phyloP scores from a whole-genome alignment of 2,329 filamentous ascomycete genomes.

The Tolypocladium album region DNA sequence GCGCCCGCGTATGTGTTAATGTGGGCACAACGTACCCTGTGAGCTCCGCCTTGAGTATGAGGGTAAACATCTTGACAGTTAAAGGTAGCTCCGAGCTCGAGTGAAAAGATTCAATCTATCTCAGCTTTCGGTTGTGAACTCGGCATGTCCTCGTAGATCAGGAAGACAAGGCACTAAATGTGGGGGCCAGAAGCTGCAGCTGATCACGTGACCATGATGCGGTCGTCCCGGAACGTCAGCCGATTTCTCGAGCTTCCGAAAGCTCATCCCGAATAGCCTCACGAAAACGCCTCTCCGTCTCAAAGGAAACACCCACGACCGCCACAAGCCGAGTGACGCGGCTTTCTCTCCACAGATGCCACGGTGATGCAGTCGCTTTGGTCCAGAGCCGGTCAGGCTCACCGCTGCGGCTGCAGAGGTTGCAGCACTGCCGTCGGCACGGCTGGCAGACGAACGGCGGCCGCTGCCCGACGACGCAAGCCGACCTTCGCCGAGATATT shows the following conservation, averaged over 20 bases:
- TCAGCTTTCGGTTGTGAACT: background rate
- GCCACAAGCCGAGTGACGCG: background rate
- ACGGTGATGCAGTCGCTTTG: conserved; percentile 57
- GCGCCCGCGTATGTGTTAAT: background rate
- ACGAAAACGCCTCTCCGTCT: background rate
- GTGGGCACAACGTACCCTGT: conserved; percentile 42
- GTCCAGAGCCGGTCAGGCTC: conserved; percentile 54
- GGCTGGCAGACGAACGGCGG: conserved; percentile 39
- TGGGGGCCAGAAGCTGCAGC: background rate
- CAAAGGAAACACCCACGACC: conserved; percentile 2
- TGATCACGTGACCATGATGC: conserved; percentile 1
- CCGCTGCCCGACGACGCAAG: conserved; percentile 36
- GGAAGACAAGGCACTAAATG: background rate
- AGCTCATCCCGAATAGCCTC: background rate
- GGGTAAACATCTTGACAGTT: conserved; percentile 46
- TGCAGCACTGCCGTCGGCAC: conserved; percentile 41
- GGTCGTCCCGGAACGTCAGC: background rate
- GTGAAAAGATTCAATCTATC: background rate
- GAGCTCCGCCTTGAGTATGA: conserved; percentile 58
- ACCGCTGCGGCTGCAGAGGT: conserved; percentile 52
- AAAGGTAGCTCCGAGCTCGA: background rate
- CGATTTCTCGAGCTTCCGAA: background rate
- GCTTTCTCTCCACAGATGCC: conserved; percentile 11
- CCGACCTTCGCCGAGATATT: conserved; percentile 42
- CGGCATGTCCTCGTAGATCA: background rate